These are phyloP conservation scores for Paradendryphiella salina DNA, from an alignment of 2,329 filamentous ascomycete species.

Conservation along the genomic window DNA sequence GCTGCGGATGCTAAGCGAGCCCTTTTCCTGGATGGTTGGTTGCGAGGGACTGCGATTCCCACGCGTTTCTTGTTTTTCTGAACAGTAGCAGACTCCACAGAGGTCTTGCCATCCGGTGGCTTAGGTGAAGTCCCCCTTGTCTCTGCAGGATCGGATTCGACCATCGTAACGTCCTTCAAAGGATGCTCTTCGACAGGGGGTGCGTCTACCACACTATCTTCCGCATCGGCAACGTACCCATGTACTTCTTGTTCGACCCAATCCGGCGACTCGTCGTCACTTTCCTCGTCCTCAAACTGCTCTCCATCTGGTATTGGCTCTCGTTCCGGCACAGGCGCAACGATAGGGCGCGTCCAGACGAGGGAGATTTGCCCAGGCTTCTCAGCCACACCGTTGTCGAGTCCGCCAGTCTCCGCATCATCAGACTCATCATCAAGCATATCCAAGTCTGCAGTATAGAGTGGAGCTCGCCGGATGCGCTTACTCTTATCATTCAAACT, in stretches of 20 bases:
- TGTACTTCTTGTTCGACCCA: not conserved
- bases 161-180: not conserved
- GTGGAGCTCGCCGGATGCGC: conserved; percentile 20
- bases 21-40: conserved; percentile 20
- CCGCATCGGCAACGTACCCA: not conserved
- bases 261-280: conserved; percentile 5
- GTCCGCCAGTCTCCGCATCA: conserved; percentile 5
- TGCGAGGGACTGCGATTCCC: conserved; percentile 18
- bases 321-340: conserved; percentile 5
- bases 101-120: not conserved
- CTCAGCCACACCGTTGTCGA: conserved; percentile 4
- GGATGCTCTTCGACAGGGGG: not conserved
- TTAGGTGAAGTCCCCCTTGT: not conserved
- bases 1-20: not conserved
- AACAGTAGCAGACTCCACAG: not conserved
- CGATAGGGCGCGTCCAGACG: conserved; percentile 10
- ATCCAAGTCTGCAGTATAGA: conserved; percentile 5
- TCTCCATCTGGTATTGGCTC: conserved; percentile 4
- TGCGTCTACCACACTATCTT: not conserved
- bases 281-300: conserved; percentile 10
- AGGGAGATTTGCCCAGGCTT: conserved; percentile 17
- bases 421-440: conserved; percentile 17
- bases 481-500: conserved; percentile 35
- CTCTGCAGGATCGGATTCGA: not conserved
- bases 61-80: conserved; percentile 27